Evolutionary conservation across 306 rosid genomes (phyloP), one percentile per base, ranked within the genome.

Genomic region (Sophora flavescens): DNA sequence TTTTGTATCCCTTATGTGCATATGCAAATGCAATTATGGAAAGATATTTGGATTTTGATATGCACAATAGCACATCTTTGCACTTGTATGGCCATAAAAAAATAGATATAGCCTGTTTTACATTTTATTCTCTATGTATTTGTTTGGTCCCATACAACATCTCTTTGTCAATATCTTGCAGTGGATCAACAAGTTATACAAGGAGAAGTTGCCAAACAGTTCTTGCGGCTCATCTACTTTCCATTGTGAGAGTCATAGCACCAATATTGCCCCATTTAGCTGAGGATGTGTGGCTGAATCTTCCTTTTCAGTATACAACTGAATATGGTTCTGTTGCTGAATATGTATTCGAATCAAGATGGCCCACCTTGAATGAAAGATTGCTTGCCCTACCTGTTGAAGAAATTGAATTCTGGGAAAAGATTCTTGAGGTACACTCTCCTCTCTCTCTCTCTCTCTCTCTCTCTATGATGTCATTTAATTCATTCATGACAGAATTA

Each of bases 261-360:
- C 99, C 99, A 2, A 90, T 95, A 85, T 84, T 95, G 80, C 99
- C 99, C 80, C 99, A 95, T 88, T 92, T 95, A 88, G 96, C 99
- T 18, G 99, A 95, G 86, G 99, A 95, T 82, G 96, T 85, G 59
- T 95, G 99, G 97, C 99, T 90, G 83, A 95, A 95, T 81, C 96
- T 95, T 70, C 97, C 99, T 48, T 95, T 95, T 83, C 88, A 83
- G 74, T 86, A 83, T 75, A 69, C 64, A 17, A 85, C 79, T 0
- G 86, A 87, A 72, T 86, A 89, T 58, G 97, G 99, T 83, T 89
- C 93, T 44, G 54, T 86, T 75, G 90, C 97, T 32, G 87, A 88
- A 83, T 95, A 84, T 84, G 92, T 92, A 76, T 95, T 95, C 13
- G 97, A 95, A 84, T 90, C 97, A 72, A 86, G 90, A 82, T 95